phyloP scores from a whole-genome alignment of 148 eudicot species.

The Mesembryanthemum crystallinum region DNA sequence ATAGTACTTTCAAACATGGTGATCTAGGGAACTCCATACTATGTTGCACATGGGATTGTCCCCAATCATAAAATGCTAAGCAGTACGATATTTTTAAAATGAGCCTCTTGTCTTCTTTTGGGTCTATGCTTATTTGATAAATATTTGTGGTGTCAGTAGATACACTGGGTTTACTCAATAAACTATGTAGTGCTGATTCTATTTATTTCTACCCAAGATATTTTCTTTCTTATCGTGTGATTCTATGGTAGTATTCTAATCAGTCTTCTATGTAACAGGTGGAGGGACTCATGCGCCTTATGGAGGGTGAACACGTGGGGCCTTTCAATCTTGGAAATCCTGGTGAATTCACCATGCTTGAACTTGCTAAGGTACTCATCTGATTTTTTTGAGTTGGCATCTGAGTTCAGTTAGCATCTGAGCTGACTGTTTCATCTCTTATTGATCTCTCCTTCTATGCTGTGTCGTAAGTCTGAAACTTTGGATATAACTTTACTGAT shows the following conservation, averaged over 20 bases:
- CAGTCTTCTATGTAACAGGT: constrained; percentile 44
- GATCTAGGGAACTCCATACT: constrained; percentile 13
- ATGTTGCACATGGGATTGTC: constrained; percentile 23
- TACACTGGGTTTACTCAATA: background rate
- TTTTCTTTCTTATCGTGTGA: background rate
- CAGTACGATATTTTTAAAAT: background rate
- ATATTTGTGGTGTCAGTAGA: background rate
- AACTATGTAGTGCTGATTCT: background rate
- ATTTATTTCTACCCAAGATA: background rate
- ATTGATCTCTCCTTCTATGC: background rate
- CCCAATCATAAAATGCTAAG: constrained; percentile 7
- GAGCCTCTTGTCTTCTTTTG: constrained; percentile 4
- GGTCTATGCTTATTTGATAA: background rate
- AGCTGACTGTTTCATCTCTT: background rate
- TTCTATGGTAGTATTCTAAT: background rate
- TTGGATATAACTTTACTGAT: no score
- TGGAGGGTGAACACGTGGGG: constrained; percentile 98
- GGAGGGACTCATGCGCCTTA: constrained; percentile 89
- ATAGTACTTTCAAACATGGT: constrained; percentile 1
- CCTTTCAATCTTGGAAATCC: constrained; percentile 97
- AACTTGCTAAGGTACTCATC: constrained; percentile 81
- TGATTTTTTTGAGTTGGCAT: background rate
- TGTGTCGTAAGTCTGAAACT: no score
- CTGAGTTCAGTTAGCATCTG: background rate
- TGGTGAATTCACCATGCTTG: constrained; percentile 99